phyloP scores from a whole-genome alignment of 2,329 filamentous ascomycete genomes.

The Coniochaeta sp. region DNA sequence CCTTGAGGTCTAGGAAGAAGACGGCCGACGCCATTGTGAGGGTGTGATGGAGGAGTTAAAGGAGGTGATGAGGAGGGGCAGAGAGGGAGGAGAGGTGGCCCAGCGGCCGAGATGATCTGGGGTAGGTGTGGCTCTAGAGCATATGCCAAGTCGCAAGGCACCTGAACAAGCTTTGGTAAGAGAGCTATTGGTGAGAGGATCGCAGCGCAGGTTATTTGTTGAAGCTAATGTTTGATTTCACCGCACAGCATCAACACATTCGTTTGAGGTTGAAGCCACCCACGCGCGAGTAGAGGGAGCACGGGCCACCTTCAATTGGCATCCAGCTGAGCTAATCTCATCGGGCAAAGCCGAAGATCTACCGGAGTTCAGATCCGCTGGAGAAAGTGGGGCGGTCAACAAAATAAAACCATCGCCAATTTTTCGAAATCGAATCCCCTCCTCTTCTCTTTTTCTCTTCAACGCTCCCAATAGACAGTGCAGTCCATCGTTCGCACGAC shows the following conservation, averaged over 20 bases:
- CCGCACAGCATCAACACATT: background rate
- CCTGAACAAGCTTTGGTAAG: background rate
- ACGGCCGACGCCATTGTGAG: slow-evolving; percentile 85
- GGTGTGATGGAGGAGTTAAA: slow-evolving; percentile 9
- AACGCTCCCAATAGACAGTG: slow-evolving; percentile 84
- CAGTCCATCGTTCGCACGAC: slow-evolving; percentile 60
- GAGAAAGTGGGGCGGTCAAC: background rate
- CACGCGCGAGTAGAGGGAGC: background rate
- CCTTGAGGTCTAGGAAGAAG: slow-evolving; percentile 99
- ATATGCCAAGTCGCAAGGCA: background rate
- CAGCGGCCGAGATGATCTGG: slow-evolving; percentile 5
- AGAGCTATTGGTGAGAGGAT: background rate
- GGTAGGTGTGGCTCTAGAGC: background rate
- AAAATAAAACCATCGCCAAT: slow-evolving; percentile 4
- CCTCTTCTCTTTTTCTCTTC: slow-evolving; percentile 30
- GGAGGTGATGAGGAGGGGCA: slow-evolving; percentile 17
- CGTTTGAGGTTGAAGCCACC: background rate
- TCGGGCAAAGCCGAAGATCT: background rate
- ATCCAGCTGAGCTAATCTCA: no score
- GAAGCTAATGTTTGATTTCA: background rate
- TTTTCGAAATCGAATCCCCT: slow-evolving; percentile 8
- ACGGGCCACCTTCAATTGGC: background rate
- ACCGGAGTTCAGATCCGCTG: background rate
- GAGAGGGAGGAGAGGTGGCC: slow-evolving; percentile 8
- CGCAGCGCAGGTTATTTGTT: background rate